Base-by-base conservation (phyloP, 129 eudicot species). In the Cynara cardunculus region DNA sequence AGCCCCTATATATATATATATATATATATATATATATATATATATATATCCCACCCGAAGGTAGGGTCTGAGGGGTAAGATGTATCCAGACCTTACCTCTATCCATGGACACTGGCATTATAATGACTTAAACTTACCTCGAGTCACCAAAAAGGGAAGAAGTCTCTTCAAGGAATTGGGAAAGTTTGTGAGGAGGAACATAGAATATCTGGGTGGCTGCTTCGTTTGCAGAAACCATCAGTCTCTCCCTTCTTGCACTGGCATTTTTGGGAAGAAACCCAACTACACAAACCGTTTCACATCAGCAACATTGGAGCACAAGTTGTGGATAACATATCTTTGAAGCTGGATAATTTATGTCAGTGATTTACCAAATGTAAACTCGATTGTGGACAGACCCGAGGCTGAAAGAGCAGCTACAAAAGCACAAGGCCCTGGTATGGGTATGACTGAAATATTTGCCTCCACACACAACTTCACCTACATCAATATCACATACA, bases 211-310 rank as follows among this genome's bases (percentile, higher is more conserved):
- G 99, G 7, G 97, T 92, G 71, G 89, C 89, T 78, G 89, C 78
- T 85, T 90, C 90, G 56, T 84, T 89, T 41, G 97, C 85, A 71
- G 95, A 85, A 62, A 87, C 80, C 59, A 72, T 72, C 72, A 96
- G 89, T 82, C 97, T 96, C 65, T 92, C 93, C 74, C 84, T 96
- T 81, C 97, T 91, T 65, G 88, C 78, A 25, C 90, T 80, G 13
- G 89, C 86, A 59, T 85, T 97, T 88, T 92, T 92, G 39, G 98
- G 93, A 74, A 96, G 99, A 91, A 96, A 96, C 49, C 99, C 99
- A 80, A 92, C 99, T 96, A 89, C 84, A 85, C 8, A 46, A 70
- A 76, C 19, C 5, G 28, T 59, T 26, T 71, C 3, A 73, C 25
- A 77, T 49, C 46, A 80, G 24, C 32, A 81, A 26, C 22, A 71